These are phyloP conservation scores for Alternaria longipes DNA, from an alignment of 2,329 filamentous ascomycete species.

Conservation along the genomic window DNA sequence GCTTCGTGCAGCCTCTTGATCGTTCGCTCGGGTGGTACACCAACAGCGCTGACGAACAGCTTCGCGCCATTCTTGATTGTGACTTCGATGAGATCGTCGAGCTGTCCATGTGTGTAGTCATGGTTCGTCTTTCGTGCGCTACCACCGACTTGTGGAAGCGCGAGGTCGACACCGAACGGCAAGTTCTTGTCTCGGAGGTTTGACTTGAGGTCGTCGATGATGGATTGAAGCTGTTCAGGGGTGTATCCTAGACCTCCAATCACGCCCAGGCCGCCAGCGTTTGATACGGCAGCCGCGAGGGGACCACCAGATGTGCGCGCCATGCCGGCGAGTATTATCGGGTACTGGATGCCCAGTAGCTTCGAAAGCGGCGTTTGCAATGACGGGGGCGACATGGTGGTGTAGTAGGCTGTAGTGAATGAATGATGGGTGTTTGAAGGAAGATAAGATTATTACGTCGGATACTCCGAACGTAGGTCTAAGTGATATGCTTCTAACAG, in stretches of 20 bases:
- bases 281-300: constrained; percentile 65
- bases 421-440: not conserved
- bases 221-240: constrained; percentile 77
- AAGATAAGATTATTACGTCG: constrained; percentile 6
- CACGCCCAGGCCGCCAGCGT: constrained; percentile 80
- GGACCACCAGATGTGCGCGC: constrained; percentile 69
- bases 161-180: constrained; percentile 91
- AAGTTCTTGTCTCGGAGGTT: constrained; percentile 72
- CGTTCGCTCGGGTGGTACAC: constrained; percentile 78
- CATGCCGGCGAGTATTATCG: constrained; percentile 94
- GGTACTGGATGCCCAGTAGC: constrained; percentile 85
- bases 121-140: constrained; percentile 89
- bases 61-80: constrained; percentile 83
- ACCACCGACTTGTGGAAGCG: constrained; percentile 87
- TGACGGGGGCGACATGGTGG: constrained; percentile 44
- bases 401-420: not conserved
- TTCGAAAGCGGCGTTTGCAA: constrained; percentile 52
- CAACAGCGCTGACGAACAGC: constrained; percentile 88
- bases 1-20: constrained; percentile 81
- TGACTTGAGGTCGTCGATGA: constrained; percentile 86
- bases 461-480: not conserved
- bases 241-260: constrained; percentile 58
- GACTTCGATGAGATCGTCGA: constrained; percentile 88
- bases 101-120: constrained; percentile 90
- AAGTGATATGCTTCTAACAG: constrained; percentile 7